Conservation (phyloP, 345 rosid genomes). For the Melastoma malabathricum region DNA sequence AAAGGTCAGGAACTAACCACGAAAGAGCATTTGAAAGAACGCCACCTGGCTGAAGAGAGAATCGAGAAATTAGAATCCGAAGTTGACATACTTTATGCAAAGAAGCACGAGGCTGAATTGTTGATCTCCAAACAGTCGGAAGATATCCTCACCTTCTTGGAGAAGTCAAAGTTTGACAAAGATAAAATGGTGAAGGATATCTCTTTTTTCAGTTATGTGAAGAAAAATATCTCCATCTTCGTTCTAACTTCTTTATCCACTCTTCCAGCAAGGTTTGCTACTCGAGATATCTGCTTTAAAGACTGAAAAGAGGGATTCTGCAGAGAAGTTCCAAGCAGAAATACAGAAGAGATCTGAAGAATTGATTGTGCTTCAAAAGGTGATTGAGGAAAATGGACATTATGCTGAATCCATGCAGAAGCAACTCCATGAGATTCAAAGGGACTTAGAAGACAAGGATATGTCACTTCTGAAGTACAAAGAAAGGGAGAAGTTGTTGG, state of each 20-base stretch:
- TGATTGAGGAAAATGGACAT: conserved; percentile 32
- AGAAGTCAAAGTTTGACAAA: conserved; percentile 43
- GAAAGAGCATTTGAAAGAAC: conserved; percentile 41
- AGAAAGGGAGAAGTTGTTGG: conserved; percentile 44
- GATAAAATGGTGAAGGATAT: conserved; percentile 37
- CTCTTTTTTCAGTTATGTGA: conserved; percentile 4
- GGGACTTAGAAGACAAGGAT: conserved; percentile 51
- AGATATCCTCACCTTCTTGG: conserved; percentile 30
- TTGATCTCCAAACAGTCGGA: conserved; percentile 43
- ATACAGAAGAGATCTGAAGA: conserved; percentile 36
- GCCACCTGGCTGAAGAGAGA: conserved; percentile 36
- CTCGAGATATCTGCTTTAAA: conserved; percentile 43
- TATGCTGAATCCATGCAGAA: conserved; percentile 35
- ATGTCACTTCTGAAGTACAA: conserved; percentile 36
- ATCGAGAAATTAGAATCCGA: conserved; percentile 52
- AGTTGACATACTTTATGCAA: conserved; percentile 40
- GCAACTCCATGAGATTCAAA: conserved; percentile 43
- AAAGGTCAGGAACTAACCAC: conserved; percentile 37
- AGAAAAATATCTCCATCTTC: conserved; percentile 11
- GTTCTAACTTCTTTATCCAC: conserved; percentile 10
- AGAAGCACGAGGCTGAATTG: conserved; percentile 41
- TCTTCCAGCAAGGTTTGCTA: conserved; percentile 52
- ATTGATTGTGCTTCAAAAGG: conserved; percentile 30
- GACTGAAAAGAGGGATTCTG: conserved; percentile 38
- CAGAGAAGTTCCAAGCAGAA: conserved; percentile 41